phyloP scores from a whole-genome alignment of 257 asterid genomes.

The Capsicum baccatum region DNA sequence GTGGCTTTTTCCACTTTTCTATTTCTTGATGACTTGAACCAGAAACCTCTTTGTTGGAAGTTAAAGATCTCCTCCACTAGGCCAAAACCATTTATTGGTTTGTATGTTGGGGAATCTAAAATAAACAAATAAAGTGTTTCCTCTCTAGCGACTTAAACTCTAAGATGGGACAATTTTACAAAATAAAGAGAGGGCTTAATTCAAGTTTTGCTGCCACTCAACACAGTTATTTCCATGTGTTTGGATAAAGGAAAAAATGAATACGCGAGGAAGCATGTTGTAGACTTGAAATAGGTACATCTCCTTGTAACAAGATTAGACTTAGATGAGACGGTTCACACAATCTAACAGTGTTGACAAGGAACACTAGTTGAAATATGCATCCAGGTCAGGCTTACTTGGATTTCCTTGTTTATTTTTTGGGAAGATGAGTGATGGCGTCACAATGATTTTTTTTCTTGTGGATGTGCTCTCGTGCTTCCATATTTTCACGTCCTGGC shows the following conservation, averaged over 20 bases:
- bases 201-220: not conserved
- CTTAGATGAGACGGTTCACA: not conserved
- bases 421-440: not conserved
- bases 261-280: not conserved
- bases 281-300: not conserved
- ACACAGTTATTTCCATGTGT: constrained; percentile 13
- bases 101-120: not conserved
- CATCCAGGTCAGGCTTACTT: not conserved
- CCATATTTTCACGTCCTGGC: constrained; percentile 29
- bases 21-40: not conserved
- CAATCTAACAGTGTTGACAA: constrained; percentile 5
- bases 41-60: not conserved
- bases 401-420: not conserved
- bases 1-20: not conserved
- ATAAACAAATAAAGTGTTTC: not conserved
- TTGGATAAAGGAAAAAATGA: not conserved
- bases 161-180: not conserved
- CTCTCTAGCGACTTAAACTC: not conserved
- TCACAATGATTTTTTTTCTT: not conserved
- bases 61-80: not conserved
- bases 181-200: constrained; percentile 3
- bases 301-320: constrained; percentile 20
- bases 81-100: not conserved
- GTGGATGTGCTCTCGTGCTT: not conserved
- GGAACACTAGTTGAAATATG: not conserved